Conservation (phyloP, 768 basidiomycete genomes). For the Ramaria rubella region DNA sequence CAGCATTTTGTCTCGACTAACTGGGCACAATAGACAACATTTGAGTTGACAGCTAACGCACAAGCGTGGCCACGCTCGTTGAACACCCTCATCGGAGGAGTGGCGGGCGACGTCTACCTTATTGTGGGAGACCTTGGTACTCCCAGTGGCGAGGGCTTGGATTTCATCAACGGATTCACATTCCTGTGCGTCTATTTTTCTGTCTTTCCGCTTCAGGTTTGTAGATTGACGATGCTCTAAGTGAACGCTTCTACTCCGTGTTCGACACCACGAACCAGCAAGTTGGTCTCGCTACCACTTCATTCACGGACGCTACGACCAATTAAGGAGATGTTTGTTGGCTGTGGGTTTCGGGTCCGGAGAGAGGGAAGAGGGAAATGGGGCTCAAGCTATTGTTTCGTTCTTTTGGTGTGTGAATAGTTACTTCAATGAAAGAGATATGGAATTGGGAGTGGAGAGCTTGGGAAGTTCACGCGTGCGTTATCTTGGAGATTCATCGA, state of each 20-base stretch:
- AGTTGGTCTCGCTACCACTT: conserved; percentile 30
- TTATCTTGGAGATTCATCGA: too few relatives aligned
- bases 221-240: background rate
- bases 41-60: conserved; percentile 24
- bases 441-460: too few relatives aligned
- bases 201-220: background rate
- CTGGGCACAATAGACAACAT: background rate
- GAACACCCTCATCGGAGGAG: conserved; percentile 23
- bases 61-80: conserved; percentile 27
- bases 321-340: conserved; percentile 20
- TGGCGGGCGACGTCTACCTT: conserved; percentile 28
- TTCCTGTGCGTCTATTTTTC: conserved; percentile 3
- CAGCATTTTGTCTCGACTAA: background rate
- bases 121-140: conserved; percentile 25
- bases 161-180: conserved; percentile 9
- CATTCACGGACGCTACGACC: conserved; percentile 27
- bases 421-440: too few relatives aligned
- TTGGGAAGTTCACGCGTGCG: too few relatives aligned
- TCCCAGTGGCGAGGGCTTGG: conserved; percentile 2
- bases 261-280: conserved; percentile 29
- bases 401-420: too few relatives aligned
- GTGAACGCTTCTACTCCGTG: conserved; percentile 12
- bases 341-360: background rate
- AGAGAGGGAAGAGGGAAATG: conserved; percentile 30
- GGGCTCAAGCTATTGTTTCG: too few relatives aligned